Conservation (phyloP, 176 grass and related monocot species). For the Puya raimondii region DNA sequence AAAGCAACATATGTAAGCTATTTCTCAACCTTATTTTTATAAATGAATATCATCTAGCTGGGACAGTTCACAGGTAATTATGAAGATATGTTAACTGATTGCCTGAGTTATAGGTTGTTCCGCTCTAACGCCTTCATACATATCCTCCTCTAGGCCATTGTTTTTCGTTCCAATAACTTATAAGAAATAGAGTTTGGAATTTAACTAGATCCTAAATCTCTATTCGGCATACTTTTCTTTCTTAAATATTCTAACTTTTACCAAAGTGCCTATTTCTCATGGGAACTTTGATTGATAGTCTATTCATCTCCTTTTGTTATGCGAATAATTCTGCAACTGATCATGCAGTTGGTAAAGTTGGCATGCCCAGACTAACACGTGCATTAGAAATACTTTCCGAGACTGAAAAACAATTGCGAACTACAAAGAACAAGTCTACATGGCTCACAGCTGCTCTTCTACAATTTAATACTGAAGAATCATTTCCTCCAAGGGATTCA, state of each 20-base stretch:
- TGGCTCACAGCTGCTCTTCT: constrained; percentile 93
- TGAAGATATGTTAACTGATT: no score
- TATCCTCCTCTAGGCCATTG: no score
- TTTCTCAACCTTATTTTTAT: neutral
- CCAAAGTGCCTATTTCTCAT: neutral
- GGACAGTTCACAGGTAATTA: no score
- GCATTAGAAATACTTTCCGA: constrained; percentile 95
- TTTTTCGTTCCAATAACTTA: no score
- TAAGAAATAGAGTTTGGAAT: no score
- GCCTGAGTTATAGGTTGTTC: no score
- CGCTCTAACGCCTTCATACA: no score
- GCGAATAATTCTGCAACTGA: neutral
- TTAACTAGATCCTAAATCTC: neutral
- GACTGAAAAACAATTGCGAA: constrained; percentile 87
- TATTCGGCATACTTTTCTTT: constrained; percentile 2
- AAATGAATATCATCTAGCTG: no score
- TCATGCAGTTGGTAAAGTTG: constrained; percentile 50
- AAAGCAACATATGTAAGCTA: neutral
- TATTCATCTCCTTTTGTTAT: neutral
- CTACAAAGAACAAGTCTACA: constrained; percentile 75
- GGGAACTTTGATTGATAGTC: neutral
- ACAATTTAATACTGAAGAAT: constrained; percentile 79
- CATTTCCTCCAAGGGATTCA: constrained; percentile 36
- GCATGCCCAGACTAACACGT: constrained; percentile 55
- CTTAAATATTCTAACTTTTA: neutral